Evolutionary conservation across 805 yeast genomes (phyloP).

Genomic region (Cephaloascus fragrans): DNA sequence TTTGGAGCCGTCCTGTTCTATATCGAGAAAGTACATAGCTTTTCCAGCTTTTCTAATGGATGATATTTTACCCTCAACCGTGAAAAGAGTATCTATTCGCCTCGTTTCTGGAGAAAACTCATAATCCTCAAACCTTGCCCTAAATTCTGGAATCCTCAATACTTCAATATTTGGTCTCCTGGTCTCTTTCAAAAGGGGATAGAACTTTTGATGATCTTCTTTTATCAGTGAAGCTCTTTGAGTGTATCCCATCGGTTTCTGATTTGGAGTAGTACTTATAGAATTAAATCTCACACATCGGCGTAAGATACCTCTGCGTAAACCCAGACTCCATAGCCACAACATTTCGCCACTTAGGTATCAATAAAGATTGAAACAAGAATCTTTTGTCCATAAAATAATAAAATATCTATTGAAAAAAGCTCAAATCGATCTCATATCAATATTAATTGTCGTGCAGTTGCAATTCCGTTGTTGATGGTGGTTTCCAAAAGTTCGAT

Average conservation of each 20-base stretch:
- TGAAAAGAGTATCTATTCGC: constrained; percentile 15
- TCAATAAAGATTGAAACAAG: no score
- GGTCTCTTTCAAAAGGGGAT: constrained; percentile 11
- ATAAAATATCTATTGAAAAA: no score
- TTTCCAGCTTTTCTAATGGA: constrained; percentile 58
- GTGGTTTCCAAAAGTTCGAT: no score
- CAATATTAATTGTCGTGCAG: no score
- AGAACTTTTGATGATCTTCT: constrained; percentile 6
- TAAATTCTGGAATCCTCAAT: constrained; percentile 29
- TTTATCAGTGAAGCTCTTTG: constrained; percentile 10
- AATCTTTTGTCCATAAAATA: no score
- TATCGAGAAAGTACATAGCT: constrained; percentile 60
- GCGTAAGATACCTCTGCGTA: no score
- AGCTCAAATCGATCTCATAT: no score
- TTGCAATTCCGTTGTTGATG: no score
- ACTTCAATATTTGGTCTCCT: constrained; percentile 6
- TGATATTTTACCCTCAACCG: constrained; percentile 46
- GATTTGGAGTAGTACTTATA: not conserved
- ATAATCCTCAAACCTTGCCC: constrained; percentile 13
- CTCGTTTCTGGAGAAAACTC: constrained; percentile 19
- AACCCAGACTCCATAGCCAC: no score
- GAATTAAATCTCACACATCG: no score
- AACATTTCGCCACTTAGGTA: no score
- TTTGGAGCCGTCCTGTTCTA: constrained; percentile 46
- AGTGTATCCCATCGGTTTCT: constrained; percentile 10